Evolutionary conservation across 2,329 filamentous ascomycete species (phyloP), one percentile per base, ranked within the genome.

Genomic region (Aureobasidium sp.): DNA sequence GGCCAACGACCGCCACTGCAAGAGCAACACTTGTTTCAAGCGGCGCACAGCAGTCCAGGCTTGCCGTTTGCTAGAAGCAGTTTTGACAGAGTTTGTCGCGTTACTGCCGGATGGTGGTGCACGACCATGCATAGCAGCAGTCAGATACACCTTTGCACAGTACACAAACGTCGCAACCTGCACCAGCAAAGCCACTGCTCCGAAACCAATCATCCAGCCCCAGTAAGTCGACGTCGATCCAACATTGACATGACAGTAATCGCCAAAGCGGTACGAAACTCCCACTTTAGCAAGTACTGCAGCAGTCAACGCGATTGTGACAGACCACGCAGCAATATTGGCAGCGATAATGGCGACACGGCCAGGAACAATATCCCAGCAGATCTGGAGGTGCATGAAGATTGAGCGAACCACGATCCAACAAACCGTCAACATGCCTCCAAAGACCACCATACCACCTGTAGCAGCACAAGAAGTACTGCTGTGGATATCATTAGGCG

Each of bases 181-280:
- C 6, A 76, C 58, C 3, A 74, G 34, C 29, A 75, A 69, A 7
- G 74, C 69, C 17, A 68, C 44, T 36, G 64, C 67, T 20, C 67
- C 66, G 46, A 76, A 75, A 1, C 67, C 66, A 23, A 76, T 67
- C 17, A 75, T 65, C 73, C 74, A 76, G 32, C 69, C 67, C 74
- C 74, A 76, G 65, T 75, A 75, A 0, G 72, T 73, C 1, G 68
- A 66, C 20, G 75, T 70, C 17, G 68, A 67, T 9, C 74, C 74
- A 48, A 73, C 71, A 77, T 96, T 96, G 78, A 97, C 91, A 73
- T 96, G 91, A 75, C 92, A 97, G 41, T 91, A 89, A 50, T 84
- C 82, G 59, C 93, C 93, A 70, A 97, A 96, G n/a, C 75, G 70
- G 61, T 73, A 76, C 12, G 70, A 72, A n/a, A 76, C 74, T 15